Base-by-base conservation (phyloP, 179 eudicot genomes). In the Beta corolliflora region DNA sequence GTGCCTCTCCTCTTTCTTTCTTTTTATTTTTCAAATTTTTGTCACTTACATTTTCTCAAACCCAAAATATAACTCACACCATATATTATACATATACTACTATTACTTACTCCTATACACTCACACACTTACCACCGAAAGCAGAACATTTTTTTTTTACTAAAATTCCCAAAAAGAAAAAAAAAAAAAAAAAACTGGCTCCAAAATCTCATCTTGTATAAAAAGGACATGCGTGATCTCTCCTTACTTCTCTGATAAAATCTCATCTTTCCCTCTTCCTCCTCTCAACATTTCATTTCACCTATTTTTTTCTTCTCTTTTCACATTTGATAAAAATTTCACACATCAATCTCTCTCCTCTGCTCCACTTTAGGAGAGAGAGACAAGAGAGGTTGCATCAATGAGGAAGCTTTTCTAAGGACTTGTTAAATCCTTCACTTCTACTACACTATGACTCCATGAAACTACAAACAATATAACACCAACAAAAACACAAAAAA, bases 161-260 rank as follows among this genome's bases (percentile, higher is more conserved):
- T 15, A 59, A 41, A 41, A 18, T 8, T 16, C 58, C 23, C 36
- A 13, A 56, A 46, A 75, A n/a, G n/a, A n/a, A 52, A 25, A 64
- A 66, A 29, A 46, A 69, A 63, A 48, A 45, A 29, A n/a, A 41
- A 25, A 79, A 76, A n/a, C 3, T 69, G 4, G 48, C 36, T 75
- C 61, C 72, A 58, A 77, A 60, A 77, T 77, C 76, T 23, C 73
- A 48, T 65, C 61, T 78, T 52, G 21, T 74, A 83, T 75, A 83
- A 86, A n/a, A 75, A 77, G 82, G 79, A 80, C 85, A 74, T 81
- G 80, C 77, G 82, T 81, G 80, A 75, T 81, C 73, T 48, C 79
- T 55, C 58, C 67, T 69, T 50, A 72, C 69, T 58, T 82, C 75
- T 48, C 79, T 77, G 77, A 81, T 80, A 69, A 83, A 71, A 72